Conservation (phyloP, 2,329 filamentous ascomycete genomes). For the Stemphylium lycopersici region DNA sequence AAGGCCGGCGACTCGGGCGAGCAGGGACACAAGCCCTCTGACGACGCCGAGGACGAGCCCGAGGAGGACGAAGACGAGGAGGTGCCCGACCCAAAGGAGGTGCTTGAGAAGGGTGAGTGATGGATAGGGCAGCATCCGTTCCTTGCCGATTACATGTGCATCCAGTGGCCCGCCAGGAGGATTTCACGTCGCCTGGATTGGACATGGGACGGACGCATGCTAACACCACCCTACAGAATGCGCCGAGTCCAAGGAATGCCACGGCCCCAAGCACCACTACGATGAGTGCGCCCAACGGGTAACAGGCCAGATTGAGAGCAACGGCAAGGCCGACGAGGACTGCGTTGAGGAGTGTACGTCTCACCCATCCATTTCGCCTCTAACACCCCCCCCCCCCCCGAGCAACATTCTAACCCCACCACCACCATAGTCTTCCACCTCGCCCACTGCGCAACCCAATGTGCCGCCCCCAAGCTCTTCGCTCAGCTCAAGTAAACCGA, state of each 20-base stretch:
- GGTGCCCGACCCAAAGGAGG: slow-evolving; percentile 85
- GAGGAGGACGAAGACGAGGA: slow-evolving; percentile 85
- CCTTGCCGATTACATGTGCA: not conserved
- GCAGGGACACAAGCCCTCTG: slow-evolving; percentile 58
- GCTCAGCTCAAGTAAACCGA: slow-evolving; percentile 79
- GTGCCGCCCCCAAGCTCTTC: slow-evolving; percentile 96
- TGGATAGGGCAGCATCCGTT: not conserved
- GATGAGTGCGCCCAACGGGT: slow-evolving; percentile 98
- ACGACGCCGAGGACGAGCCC: slow-evolving; percentile 68
- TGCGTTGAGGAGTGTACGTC: slow-evolving; percentile 98
- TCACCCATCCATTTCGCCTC: not conserved
- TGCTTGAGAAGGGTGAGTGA: slow-evolving; percentile 86
- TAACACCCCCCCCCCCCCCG: no score
- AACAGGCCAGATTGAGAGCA: slow-evolving; percentile 70
- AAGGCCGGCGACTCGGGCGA: slow-evolving; percentile 51
- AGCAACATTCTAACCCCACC: slow-evolving; percentile 10
- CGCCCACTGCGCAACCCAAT: slow-evolving; percentile 89
- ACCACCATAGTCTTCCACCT: slow-evolving; percentile 87
- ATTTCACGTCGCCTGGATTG: not conserved
- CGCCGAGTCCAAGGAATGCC: slow-evolving; percentile 82
- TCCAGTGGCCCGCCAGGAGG: not conserved
- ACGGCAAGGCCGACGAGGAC: slow-evolving; percentile 83
- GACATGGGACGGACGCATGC: slow-evolving; percentile 4
- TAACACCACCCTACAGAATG: slow-evolving; percentile 69
- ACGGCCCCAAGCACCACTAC: slow-evolving; percentile 93